These are phyloP conservation scores for Leishmania gerbilli DNA, from an alignment of 208 protist genomes.

Conservation along the genomic window DNA sequence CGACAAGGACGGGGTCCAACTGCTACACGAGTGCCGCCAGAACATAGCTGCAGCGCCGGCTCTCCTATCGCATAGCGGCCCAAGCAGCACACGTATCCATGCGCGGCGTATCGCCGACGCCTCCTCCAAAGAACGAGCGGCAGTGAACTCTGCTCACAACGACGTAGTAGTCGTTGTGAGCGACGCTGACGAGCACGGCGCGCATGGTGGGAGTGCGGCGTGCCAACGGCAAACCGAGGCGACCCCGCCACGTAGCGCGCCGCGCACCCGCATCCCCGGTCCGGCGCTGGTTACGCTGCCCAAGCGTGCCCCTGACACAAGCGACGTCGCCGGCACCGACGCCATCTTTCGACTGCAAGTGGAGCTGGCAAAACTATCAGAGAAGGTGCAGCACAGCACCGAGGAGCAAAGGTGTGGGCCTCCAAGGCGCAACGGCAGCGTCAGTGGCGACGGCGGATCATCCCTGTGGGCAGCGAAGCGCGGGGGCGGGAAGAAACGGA, in stretches of 20 bases:
- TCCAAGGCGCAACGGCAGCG: slow-evolving; percentile 13
- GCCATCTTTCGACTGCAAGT: slow-evolving; percentile 23
- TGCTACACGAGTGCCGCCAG: neutral
- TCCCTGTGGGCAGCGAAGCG: slow-evolving; percentile 15
- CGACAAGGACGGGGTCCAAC: neutral
- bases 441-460: neutral
- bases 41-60: neutral
- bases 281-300: neutral
- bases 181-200: neutral
- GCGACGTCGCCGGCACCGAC: neutral
- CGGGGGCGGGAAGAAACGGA: slow-evolving; percentile 23
- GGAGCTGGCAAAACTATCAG: slow-evolving; percentile 40
- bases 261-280: neutral
- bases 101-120: neutral
- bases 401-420: slow-evolving; percentile 40
- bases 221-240: neutral
- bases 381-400: slow-evolving; percentile 42
- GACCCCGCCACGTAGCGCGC: neutral
- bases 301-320: neutral
- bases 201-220: neutral
- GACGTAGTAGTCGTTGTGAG: neutral
- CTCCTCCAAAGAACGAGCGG: neutral
- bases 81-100: neutral
- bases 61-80: neutral
- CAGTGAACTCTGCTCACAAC: neutral